Percentiles rank a stretch among this genome's conserved stretches.
Evolutionary conservation across 495 filamentous ascomycete species (phyloP).

Genomic region (Aspergillus haitiensis): DNA sequence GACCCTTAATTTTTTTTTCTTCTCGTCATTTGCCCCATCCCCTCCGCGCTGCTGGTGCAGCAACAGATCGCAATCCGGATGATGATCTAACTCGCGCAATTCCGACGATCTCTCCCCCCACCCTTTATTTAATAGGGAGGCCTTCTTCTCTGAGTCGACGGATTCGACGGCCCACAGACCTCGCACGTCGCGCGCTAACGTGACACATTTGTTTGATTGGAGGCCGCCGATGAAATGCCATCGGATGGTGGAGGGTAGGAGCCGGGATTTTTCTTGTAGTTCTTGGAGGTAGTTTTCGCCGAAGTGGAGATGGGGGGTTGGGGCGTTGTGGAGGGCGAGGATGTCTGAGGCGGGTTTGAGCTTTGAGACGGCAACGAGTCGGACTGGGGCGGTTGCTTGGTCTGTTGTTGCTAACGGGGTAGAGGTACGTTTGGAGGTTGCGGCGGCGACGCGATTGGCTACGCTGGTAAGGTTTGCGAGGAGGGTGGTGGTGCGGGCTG

Average conservation of each 20-base stretch:
- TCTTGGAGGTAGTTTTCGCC: conserved; percentile 98
- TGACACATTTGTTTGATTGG: conserved; percentile 89
- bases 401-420: too few relatives aligned
- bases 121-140: conserved; percentile 73
- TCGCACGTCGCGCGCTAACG: conserved; percentile 75
- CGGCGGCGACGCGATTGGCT: conserved; percentile 34
- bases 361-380: conserved; percentile 92
- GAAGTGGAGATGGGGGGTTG: conserved; percentile 70
- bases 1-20: conserved; percentile 54
- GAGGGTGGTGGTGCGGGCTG: conserved; percentile 39
- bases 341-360: conserved; percentile 89
- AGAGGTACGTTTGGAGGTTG: conserved; percentile 22
- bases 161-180: conserved; percentile 94
- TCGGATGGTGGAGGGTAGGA: conserved; percentile 74
- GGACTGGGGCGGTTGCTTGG: conserved; percentile 44
- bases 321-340: conserved; percentile 69
- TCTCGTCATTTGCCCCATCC: too few relatives aligned
- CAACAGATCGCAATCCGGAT: too few relatives aligned
- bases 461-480: conserved; percentile 42
- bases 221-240: conserved; percentile 98
- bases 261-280: conserved; percentile 75
- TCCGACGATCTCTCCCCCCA: conserved; percentile 53
- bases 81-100: neutral
- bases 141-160: conserved; percentile 85
- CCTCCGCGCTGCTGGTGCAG: conserved; percentile 23